phyloP scores from a whole-genome alignment of 2,329 filamentous ascomycete species.

The Colletotrichum phormii region DNA sequence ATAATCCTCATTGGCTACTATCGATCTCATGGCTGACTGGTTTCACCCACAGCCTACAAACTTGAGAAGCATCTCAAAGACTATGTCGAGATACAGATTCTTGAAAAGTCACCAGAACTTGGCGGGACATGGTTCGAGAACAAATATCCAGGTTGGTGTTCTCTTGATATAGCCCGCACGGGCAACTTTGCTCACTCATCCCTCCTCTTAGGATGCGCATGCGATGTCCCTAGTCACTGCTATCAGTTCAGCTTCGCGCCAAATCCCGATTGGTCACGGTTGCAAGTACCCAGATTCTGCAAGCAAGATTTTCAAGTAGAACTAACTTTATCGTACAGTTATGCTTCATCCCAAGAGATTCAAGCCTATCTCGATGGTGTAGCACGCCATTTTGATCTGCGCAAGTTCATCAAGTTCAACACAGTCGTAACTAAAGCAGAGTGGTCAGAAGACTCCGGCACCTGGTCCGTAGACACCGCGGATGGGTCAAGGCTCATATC shows the following conservation, averaged over 20 bases:
- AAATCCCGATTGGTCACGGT: slow-evolving; percentile 53
- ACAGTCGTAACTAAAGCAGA: slow-evolving; percentile 40
- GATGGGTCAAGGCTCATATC: slow-evolving; percentile 18
- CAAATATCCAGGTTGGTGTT: slow-evolving; percentile 35
- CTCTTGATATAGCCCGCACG: background rate
- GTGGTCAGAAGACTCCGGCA: slow-evolving; percentile 49
- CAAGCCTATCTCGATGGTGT: slow-evolving; percentile 53
- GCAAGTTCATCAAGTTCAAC: slow-evolving; percentile 43
- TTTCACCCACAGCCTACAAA: slow-evolving; percentile 37
- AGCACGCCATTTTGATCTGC: slow-evolving; percentile 47
- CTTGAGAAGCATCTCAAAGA: slow-evolving; percentile 35
- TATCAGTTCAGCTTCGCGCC: slow-evolving; percentile 57
- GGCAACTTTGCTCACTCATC: background rate
- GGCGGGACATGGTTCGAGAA: slow-evolving; percentile 61
- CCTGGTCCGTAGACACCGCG: slow-evolving; percentile 47
- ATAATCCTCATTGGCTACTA: background rate
- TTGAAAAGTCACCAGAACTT: slow-evolving; percentile 57
- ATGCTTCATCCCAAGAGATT: slow-evolving; percentile 52
- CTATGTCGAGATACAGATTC: slow-evolving; percentile 44
- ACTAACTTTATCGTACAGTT: slow-evolving; percentile 36
- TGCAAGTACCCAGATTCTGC: slow-evolving; percentile 28
- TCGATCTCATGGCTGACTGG: background rate
- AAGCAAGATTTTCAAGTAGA: background rate
- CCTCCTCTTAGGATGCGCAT: slow-evolving; percentile 45
- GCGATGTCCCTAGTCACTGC: slow-evolving; percentile 56